A percentile compares a stretch with the other conserved stretches of the same genome.
Evolutionary conservation across 306 rosid genomes (phyloP).

Genomic region (Vigna mungo): DNA sequence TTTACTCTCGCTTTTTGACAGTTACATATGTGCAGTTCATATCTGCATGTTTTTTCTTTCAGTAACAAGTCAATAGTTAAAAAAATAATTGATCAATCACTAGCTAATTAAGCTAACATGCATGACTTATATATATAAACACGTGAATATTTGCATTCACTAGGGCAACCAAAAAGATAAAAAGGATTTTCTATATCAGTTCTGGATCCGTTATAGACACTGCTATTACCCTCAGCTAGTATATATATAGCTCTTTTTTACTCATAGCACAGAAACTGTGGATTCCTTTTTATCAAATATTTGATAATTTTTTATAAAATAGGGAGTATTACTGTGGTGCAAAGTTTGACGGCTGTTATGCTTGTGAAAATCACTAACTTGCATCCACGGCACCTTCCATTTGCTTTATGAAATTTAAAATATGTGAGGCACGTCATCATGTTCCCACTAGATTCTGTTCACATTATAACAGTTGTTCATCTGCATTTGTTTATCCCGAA

Average conservation of each 20-base stretch:
- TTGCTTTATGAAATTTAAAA: not conserved
- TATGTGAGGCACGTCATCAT: slow-evolving; percentile 32
- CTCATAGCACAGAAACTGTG: too few species aligned
- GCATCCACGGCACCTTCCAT: not conserved
- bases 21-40: slow-evolving; percentile 7
- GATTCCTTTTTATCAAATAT: too few species aligned
- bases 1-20: not conserved
- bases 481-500: not conserved
- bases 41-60: not conserved
- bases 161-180: too few species aligned
- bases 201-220: too few species aligned
- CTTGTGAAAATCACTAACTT: slow-evolving; percentile 7
- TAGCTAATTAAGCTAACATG: not conserved
- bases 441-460: slow-evolving; percentile 51
- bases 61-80: slow-evolving; percentile 1
- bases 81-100: not conserved
- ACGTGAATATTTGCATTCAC: not conserved
- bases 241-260: not conserved
- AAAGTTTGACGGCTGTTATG: not conserved
- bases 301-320: too few species aligned
- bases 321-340: not conserved
- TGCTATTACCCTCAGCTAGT: too few species aligned
- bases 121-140: not conserved
- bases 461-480: slow-evolving; percentile 31
- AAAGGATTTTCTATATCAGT: too few species aligned